phyloP scores from a whole-genome alignment of 192 early-diverging fungal species.

The Mortierella claussenii region DNA sequence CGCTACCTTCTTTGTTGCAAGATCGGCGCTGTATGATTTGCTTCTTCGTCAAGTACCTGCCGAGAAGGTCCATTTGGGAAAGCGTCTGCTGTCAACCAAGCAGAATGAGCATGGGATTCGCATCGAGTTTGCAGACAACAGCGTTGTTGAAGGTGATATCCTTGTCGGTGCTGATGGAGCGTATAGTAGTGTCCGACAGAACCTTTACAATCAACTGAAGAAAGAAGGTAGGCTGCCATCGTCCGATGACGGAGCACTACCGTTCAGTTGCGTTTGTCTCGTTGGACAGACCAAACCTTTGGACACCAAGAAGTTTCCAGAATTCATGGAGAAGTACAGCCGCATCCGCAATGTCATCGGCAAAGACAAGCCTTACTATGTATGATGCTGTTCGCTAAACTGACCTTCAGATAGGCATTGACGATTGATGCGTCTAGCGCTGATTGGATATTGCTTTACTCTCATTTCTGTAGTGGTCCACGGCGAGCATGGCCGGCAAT shows the following conservation, averaged over 20 bases:
- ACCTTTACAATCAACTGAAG: conserved; percentile 2
- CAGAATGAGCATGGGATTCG: conserved; percentile 3
- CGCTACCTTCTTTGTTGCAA: neutral
- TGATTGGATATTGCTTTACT: too few species aligned
- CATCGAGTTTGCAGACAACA: conserved; percentile 2
- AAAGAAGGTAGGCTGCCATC: neutral
- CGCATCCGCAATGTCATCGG: neutral
- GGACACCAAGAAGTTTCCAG: neutral
- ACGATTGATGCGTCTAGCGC: neutral
- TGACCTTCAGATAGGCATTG: too few species aligned
- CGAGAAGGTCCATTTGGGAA: conserved; percentile 6
- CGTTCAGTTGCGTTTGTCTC: conserved; percentile 9
- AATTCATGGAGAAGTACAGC: neutral
- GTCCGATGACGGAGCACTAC: conserved; percentile 1
- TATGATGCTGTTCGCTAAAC: neutral
- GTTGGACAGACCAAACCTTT: conserved; percentile 8
- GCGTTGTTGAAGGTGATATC: conserved; percentile 6
- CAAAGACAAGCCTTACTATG: conserved; percentile 5
- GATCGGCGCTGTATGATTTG: neutral
- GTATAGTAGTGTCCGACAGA: conserved; percentile 14
- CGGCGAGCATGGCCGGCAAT: neutral
- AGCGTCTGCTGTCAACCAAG: conserved; percentile 7
- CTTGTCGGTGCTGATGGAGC: conserved; percentile 25
- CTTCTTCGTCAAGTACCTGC: neutral
- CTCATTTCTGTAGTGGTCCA: conserved; percentile 2